phyloP scores from a whole-genome alignment of 208 protist species.

The Acanthamoeba lenticulata region DNA sequence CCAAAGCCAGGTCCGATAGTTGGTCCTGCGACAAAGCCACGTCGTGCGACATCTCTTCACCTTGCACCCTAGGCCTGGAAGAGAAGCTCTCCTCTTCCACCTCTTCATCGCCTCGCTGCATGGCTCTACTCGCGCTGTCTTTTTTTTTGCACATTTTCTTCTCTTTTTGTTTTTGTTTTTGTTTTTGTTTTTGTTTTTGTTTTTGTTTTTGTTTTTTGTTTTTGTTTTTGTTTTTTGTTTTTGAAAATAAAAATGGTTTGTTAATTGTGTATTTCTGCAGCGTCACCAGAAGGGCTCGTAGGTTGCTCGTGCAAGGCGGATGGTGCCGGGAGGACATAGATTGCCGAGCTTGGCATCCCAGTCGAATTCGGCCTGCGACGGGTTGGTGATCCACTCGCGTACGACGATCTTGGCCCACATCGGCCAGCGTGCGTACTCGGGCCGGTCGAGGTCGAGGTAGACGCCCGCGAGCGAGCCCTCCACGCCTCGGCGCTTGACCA shows the following conservation, averaged over 20 bases:
- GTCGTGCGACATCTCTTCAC: too few relatives aligned
- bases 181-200: not conserved
- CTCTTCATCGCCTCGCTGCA: too few relatives aligned
- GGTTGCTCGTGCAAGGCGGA: not conserved
- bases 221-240: not conserved
- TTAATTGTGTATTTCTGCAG: too few relatives aligned
- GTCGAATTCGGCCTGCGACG: not conserved
- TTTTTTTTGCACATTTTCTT: too few relatives aligned
- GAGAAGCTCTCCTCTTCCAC: too few relatives aligned
- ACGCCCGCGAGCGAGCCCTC: not conserved
- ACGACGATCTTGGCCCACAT: not conserved
- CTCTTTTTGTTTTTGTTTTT: not conserved
- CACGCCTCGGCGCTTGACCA: not conserved
- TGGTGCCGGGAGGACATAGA: not conserved
- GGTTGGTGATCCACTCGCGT: not conserved
- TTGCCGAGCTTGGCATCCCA: not conserved
- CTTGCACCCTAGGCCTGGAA: too few relatives aligned
- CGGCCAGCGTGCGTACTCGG: not conserved
- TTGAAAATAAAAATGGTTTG: too few relatives aligned
- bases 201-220: too few relatives aligned
- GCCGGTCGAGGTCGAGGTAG: constrained; percentile 14
- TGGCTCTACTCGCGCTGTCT: too few relatives aligned
- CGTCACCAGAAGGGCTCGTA: not conserved
- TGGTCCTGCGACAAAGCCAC: too few relatives aligned
- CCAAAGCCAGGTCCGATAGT: too few relatives aligned